Evolutionary conservation across 2,329 filamentous ascomycete genomes (phyloP).

Genomic region (Colletotrichum magnum): DNA sequence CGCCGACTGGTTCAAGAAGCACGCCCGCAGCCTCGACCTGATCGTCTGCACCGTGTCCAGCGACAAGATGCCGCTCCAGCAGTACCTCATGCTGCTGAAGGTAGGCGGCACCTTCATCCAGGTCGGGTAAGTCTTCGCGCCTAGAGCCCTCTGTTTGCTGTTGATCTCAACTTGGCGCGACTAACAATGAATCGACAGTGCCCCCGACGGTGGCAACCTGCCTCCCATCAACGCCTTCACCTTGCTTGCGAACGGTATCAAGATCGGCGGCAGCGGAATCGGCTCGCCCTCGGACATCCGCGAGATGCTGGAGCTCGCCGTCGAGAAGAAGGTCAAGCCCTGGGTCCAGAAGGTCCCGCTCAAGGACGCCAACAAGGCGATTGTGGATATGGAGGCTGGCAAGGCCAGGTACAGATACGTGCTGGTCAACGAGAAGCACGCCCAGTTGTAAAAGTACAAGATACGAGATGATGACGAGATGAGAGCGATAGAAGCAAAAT

Average conservation of each 20-base stretch:
- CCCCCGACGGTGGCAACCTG: constrained; percentile 64
- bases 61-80: constrained; percentile 60
- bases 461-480: constrained; percentile 20
- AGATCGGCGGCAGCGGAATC: constrained; percentile 59
- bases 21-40: constrained; percentile 67
- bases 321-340: constrained; percentile 66
- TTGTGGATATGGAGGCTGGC: constrained; percentile 67
- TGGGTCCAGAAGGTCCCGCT: constrained; percentile 67
- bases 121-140: constrained; percentile 41
- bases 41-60: constrained; percentile 71
- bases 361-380: constrained; percentile 65
- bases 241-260: constrained; percentile 68
- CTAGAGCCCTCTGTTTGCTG: neutral
- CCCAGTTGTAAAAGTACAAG: constrained; percentile 21
- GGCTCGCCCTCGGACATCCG: constrained; percentile 63
- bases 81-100: constrained; percentile 69
- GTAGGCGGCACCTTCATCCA: constrained; percentile 45
- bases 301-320: constrained; percentile 70
- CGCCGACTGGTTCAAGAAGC: constrained; percentile 66
- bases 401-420: constrained; percentile 62
- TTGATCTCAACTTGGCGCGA: neutral
- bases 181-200: constrained; percentile 43
- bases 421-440: constrained; percentile 53
- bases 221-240: constrained; percentile 63
- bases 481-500: neutral